Percentiles rank a stretch among this genome's conserved stretches.
These are phyloP conservation scores for Penicillium macrosclerotiorum DNA, from an alignment of 495 filamentous ascomycete species.

Conservation along the genomic window DNA sequence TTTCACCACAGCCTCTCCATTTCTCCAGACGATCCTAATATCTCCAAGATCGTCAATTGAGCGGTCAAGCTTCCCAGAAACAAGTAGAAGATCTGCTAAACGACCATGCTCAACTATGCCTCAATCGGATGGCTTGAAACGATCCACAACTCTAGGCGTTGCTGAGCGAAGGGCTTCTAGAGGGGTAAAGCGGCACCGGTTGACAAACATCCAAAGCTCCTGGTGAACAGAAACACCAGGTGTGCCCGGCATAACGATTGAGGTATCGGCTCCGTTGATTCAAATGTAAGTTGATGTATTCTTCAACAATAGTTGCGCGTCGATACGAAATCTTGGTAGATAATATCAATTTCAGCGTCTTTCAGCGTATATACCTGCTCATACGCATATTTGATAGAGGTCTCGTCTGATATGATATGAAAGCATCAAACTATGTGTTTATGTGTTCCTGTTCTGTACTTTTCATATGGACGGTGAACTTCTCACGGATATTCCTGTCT, in stretches of 20 bases:
- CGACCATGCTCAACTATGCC: constrained; percentile 7
- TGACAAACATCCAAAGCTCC: constrained; percentile 15
- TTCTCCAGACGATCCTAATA: constrained; percentile 7
- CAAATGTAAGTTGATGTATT: no score
- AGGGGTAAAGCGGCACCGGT: constrained; percentile 10
- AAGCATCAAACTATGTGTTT: constrained; percentile 9
- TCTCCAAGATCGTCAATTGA: constrained; percentile 6
- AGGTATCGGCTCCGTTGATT: constrained; percentile 12
- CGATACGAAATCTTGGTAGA: constrained; percentile 5
- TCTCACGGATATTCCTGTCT: constrained; percentile 11
- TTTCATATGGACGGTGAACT: background rate
- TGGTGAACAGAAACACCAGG: constrained; percentile 9
- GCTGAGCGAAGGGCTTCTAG: constrained; percentile 9
- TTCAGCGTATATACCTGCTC: constrained; percentile 9
- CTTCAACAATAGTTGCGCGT: no score
- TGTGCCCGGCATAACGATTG: constrained; percentile 3
- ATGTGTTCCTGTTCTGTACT: constrained; percentile 7
- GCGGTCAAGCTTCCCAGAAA: background rate
- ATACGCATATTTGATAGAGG: constrained; percentile 7
- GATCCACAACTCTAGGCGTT: constrained; percentile 6
- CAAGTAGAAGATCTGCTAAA: constrained; percentile 6
- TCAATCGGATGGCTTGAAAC: constrained; percentile 4
- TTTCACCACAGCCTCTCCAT: constrained; percentile 1
- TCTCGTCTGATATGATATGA: constrained; percentile 4
- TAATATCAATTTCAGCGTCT: constrained; percentile 8